Conservation (phyloP, 1,284 basidiomycete species). For the Nidula niveotomentosa region DNA sequence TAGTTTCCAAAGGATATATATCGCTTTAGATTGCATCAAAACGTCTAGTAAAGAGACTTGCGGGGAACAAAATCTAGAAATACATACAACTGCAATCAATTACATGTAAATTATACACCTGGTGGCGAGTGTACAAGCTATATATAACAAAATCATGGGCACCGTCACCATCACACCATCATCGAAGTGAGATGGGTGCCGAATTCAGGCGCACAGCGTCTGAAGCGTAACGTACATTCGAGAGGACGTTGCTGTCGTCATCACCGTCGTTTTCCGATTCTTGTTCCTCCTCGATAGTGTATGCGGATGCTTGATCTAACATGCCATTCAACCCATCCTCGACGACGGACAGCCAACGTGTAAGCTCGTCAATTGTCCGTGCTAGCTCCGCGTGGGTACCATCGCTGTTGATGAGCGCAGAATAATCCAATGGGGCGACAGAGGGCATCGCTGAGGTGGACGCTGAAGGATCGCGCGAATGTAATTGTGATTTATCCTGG, state of each 20-base stretch:
- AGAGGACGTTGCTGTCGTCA: neutral
- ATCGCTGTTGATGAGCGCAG: constrained; percentile 57
- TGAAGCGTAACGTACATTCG: neutral
- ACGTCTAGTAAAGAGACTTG: neutral
- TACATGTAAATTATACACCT: too few relatives aligned
- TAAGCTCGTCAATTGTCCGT: constrained; percentile 77
- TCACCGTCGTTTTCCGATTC: constrained; percentile 26
- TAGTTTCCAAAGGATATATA: constrained; percentile 63
- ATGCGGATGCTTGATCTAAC: constrained; percentile 47
- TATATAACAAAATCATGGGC: too few relatives aligned
- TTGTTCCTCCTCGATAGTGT: constrained; percentile 61
- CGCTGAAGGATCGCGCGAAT: neutral
- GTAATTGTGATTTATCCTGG: neutral
- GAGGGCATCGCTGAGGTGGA: neutral
- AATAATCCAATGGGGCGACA: constrained; percentile 70
- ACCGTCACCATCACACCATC: too few relatives aligned
- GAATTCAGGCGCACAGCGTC: neutral
- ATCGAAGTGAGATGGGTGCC: too few relatives aligned
- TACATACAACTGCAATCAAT: too few relatives aligned
- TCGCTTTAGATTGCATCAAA: constrained; percentile 17
- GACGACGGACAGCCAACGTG: constrained; percentile 78
- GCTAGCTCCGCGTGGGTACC: constrained; percentile 74
- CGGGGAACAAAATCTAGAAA: too few relatives aligned
- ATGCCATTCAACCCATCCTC: constrained; percentile 70
- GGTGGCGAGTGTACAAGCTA: too few relatives aligned